phyloP scores from a whole-genome alignment of 2,329 filamentous ascomycete species.

The Huntiella abstrusa region DNA sequence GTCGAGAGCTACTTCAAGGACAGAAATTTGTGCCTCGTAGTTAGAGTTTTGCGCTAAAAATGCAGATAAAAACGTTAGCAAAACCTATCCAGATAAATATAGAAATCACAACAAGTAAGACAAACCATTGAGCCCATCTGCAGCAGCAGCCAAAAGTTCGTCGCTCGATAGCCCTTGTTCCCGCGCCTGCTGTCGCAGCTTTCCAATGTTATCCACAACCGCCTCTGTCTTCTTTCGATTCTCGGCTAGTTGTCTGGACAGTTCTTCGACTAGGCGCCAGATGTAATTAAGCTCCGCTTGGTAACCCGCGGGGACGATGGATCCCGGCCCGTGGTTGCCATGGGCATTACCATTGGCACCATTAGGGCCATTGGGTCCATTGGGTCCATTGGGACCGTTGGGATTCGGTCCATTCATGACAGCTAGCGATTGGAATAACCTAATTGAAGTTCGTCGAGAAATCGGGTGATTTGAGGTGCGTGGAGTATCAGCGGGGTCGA shows the following conservation, averaged over 20 bases:
- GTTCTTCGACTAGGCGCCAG: slow-evolving; percentile 47
- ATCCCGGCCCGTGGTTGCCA: slow-evolving; percentile 15
- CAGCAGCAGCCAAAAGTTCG: slow-evolving; percentile 35
- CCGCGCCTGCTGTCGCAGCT: slow-evolving; percentile 37
- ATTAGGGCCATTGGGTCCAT: slow-evolving; percentile 19
- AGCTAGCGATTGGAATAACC: no score
- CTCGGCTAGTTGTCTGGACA: slow-evolving; percentile 42
- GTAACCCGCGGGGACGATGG: slow-evolving; percentile 46
- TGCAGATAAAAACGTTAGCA: neutral
- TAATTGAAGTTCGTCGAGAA: no score
- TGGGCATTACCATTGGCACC: slow-evolving; percentile 25
- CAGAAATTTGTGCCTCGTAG: slow-evolving; percentile 40
- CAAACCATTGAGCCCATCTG: slow-evolving; percentile 36
- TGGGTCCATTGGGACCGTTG: slow-evolving; percentile 7
- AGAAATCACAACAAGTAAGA: neutral
- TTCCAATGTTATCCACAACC: slow-evolving; percentile 43
- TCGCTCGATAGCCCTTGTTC: slow-evolving; percentile 35
- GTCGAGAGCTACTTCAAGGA: slow-evolving; percentile 42
- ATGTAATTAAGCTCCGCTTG: slow-evolving; percentile 51
- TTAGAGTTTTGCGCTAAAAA: slow-evolving; percentile 35
- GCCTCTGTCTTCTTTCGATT: slow-evolving; percentile 43
- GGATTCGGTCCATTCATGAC: no score
- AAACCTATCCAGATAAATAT: neutral
- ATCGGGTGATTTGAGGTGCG: no score
- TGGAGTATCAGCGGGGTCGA: no score